Percentiles rank a stretch among this genome's conserved stretches.
Evolutionary conservation across 2,329 filamentous ascomycete genomes (phyloP).

Genomic region (Aspergillus chevalieri): DNA sequence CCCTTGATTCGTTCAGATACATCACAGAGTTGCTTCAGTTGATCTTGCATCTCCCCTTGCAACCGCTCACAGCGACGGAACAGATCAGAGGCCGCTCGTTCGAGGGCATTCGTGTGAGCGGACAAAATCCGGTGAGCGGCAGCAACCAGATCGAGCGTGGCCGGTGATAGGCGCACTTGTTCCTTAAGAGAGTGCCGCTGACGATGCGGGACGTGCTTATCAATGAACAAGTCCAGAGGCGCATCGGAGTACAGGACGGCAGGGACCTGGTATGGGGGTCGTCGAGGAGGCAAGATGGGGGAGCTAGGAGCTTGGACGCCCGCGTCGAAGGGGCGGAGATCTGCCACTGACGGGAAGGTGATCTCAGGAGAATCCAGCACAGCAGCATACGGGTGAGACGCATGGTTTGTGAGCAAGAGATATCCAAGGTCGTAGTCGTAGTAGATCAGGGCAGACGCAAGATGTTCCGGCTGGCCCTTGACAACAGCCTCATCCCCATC

Average conservation of each 20-base stretch:
- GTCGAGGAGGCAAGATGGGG: slow-evolving; percentile 25
- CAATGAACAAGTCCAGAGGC: slow-evolving; percentile 35
- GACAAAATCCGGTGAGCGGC: slow-evolving; percentile 43
- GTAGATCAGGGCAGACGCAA: slow-evolving; percentile 48
- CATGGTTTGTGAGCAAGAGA: slow-evolving; percentile 47
- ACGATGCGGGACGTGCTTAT: slow-evolving; percentile 39
- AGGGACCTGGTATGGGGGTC: slow-evolving; percentile 39
- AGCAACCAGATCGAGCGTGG: slow-evolving; percentile 44
- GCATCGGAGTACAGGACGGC: slow-evolving; percentile 35
- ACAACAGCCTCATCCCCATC: slow-evolving; percentile 20
- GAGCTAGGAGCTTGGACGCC: slow-evolving; percentile 16
- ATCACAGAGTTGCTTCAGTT: slow-evolving; percentile 41
- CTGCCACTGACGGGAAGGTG: slow-evolving; percentile 21
- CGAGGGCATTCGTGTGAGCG: slow-evolving; percentile 40
- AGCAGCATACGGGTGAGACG: slow-evolving; percentile 46
- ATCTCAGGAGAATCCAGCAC: slow-evolving; percentile 45
- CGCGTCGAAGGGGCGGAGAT: slow-evolving; percentile 20
- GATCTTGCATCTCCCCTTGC: slow-evolving; percentile 42
- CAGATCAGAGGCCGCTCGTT: slow-evolving; percentile 45
- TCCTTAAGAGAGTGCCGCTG: slow-evolving; percentile 39
- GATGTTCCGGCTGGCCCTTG: slow-evolving; percentile 25
- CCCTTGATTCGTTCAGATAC: slow-evolving; percentile 41
- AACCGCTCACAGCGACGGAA: slow-evolving; percentile 48
- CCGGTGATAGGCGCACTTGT: slow-evolving; percentile 43
- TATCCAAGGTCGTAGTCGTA: slow-evolving; percentile 54